Evolutionary conservation across 768 basidiomycete species (phyloP), one percentile per base, ranked within the genome.

Genomic region (Xanthoconium stramineum): DNA sequence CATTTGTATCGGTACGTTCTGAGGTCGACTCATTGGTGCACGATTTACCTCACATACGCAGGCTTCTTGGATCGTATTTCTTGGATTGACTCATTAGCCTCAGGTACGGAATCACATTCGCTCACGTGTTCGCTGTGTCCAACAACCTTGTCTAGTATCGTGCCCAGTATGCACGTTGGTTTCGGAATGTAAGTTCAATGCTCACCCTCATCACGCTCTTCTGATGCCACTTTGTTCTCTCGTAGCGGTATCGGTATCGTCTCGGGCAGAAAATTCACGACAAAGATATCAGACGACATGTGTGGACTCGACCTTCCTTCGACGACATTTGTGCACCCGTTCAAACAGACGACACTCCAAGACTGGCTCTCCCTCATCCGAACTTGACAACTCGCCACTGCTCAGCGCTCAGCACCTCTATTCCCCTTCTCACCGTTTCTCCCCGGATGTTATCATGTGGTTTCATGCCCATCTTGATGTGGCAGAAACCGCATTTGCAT

Each of bases 291-390:
- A 36, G 48, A 47, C 7, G 47, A 56, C 19, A 40, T 33, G 44
- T 14, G 52, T 50, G 61, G 61, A 50, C 14, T 58, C 57, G 24
- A 53, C n/a, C n/a, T 28, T 56, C 53, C 57, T 43, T 63, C 15
- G 44, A 52, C 57, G 50, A 62, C 47, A 46, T 28, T 42, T 47
- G 30, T 47, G 13, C 50, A 63, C 29, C 8, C 42, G 30, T 50
- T 61, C 61, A 59, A 62, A 50, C 50, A 47, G 44, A 59, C 57
- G 37, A 47, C 53, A 20, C 47, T 49, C 20, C 57, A 47, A 56
- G n/a, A 45, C 49, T 52, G 47, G 51, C 57, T 55, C 57, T 53
- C 58, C 62, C 7, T 29, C 44, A 51, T 35, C 49, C 52, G 28
- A 47, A 50, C 48, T 55, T 11, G 49, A 29, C 54, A 52, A 24